These are phyloP conservation scores for Monascus purpureus DNA, from an alignment of 495 filamentous ascomycete genomes.

Conservation along the genomic window DNA sequence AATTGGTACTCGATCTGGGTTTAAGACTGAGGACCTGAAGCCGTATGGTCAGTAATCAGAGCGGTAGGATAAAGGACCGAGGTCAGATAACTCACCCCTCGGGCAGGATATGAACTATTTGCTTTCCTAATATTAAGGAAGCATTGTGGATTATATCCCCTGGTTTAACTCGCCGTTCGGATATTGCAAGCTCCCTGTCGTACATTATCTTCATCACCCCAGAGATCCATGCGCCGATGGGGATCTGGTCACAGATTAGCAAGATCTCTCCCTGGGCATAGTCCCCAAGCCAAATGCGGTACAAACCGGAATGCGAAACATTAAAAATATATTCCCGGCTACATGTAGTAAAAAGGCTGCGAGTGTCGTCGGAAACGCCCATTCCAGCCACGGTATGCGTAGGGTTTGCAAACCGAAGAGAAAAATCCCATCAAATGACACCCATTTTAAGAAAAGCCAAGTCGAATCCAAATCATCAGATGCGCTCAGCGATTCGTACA, in stretches of 20 bases:
- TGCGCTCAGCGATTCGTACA: conserved; percentile 71
- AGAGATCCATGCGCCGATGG: conserved; percentile 53
- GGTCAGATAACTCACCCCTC: conserved; percentile 58
- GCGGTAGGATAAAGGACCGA: conserved; percentile 2
- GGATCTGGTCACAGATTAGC: conserved; percentile 33
- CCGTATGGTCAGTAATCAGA: conserved; percentile 10
- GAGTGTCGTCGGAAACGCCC: conserved; percentile 56
- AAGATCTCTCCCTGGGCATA: background rate
- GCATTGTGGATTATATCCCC: conserved; percentile 75
- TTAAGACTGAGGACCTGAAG: conserved; percentile 60
- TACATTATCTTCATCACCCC: conserved; percentile 62
- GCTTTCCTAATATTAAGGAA: conserved; percentile 84
- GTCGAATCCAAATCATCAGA: conserved; percentile 69
- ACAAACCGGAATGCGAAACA: conserved; percentile 78
- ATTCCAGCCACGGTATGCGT: conserved; percentile 91
- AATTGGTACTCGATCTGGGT: conserved; percentile 60
- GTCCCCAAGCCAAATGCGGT: too few relatives aligned
- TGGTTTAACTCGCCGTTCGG: conserved; percentile 76
- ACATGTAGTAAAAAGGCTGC: conserved; percentile 53
- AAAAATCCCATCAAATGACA: conserved; percentile 65
- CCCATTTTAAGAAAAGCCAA: conserved; percentile 87
- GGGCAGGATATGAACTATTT: conserved; percentile 91
- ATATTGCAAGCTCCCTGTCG: conserved; percentile 80
- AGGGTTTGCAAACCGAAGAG: conserved; percentile 72
- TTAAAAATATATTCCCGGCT: conserved; percentile 63